Percentiles rank a stretch among this genome's conserved stretches.
phyloP scores from a whole-genome alignment of 2,329 filamentous ascomycete species.

The Trichophyton schoenleinii region DNA sequence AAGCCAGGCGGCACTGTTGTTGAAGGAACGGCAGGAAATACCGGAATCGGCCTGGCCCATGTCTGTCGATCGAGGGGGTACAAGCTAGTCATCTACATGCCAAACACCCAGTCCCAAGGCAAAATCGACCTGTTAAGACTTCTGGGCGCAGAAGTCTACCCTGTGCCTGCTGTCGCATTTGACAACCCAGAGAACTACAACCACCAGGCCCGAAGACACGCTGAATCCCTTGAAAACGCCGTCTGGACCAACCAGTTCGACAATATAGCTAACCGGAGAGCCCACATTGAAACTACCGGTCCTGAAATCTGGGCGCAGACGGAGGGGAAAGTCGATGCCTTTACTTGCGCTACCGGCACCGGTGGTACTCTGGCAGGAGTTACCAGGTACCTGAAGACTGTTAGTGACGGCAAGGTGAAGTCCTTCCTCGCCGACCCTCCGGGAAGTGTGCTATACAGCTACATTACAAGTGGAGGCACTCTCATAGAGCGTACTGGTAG shows the following conservation, averaged over 20 bases:
- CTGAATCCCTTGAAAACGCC: slow-evolving; percentile 71
- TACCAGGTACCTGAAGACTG: slow-evolving; percentile 78
- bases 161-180: slow-evolving; percentile 88
- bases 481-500: slow-evolving; percentile 69
- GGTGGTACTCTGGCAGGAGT: slow-evolving; percentile 81
- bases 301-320: slow-evolving; percentile 97
- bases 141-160: slow-evolving; percentile 87
- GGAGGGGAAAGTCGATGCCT: slow-evolving; percentile 71
- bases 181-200: slow-evolving; percentile 97
- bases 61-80: slow-evolving; percentile 89
- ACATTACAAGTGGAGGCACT: slow-evolving; percentile 73
- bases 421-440: slow-evolving; percentile 87
- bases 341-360: slow-evolving; percentile 90
- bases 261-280: slow-evolving; percentile 83
- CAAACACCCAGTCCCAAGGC: slow-evolving; percentile 93
- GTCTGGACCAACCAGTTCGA: slow-evolving; percentile 99
- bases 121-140: slow-evolving; percentile 89
- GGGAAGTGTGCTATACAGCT: slow-evolving; percentile 83
- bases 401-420: slow-evolving; percentile 65
- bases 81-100: slow-evolving; percentile 98
- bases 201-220: slow-evolving; percentile 82
- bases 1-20: slow-evolving; percentile 83
- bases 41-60: slow-evolving; percentile 91
- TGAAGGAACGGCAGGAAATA: slow-evolving; percentile 95
- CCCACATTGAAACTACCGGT: slow-evolving; percentile 92